Evolutionary conservation across 2,329 filamentous ascomycete species (phyloP).

Genomic region (Aureobasidium sp.): DNA sequence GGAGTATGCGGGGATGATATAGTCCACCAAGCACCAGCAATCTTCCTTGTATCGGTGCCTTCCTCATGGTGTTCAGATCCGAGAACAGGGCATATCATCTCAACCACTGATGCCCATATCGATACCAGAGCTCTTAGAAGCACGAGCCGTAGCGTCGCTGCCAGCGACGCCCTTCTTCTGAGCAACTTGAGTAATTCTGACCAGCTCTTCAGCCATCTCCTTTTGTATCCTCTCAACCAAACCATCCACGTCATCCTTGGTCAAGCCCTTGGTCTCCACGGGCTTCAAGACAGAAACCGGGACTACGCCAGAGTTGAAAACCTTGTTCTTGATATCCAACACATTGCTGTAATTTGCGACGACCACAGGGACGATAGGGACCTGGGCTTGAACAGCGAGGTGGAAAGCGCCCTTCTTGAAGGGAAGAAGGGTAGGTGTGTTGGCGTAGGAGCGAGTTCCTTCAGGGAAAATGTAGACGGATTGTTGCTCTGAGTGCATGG

Average conservation of each 20-base stretch:
- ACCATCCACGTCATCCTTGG: conserved; percentile 67
- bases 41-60: background rate
- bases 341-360: conserved; percentile 46
- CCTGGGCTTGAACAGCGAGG: conserved; percentile 85
- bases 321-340: conserved; percentile 38
- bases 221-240: conserved; percentile 63
- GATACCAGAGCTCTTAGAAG: background rate
- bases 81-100: background rate
- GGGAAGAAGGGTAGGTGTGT: conserved; percentile 73
- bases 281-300: conserved; percentile 68
- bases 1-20: background rate
- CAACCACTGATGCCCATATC: background rate
- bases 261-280: conserved; percentile 68
- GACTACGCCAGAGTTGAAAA: conserved; percentile 43
- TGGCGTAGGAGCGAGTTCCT: conserved; percentile 84
- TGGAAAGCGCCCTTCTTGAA: conserved; percentile 99
- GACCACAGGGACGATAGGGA: conserved; percentile 78
- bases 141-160: background rate
- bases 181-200: conserved; percentile 33
- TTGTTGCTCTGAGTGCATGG: conserved; percentile 62
- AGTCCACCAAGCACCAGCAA: background rate
- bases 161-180: conserved; percentile 12
- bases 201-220: conserved; percentile 61
- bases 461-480: conserved; percentile 86
- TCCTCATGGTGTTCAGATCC: background rate